Percentiles rank a stretch among this genome's conserved stretches.
Conservation (phyloP, 306 rosid species). For the Casuarina cunninghamiana region DNA sequence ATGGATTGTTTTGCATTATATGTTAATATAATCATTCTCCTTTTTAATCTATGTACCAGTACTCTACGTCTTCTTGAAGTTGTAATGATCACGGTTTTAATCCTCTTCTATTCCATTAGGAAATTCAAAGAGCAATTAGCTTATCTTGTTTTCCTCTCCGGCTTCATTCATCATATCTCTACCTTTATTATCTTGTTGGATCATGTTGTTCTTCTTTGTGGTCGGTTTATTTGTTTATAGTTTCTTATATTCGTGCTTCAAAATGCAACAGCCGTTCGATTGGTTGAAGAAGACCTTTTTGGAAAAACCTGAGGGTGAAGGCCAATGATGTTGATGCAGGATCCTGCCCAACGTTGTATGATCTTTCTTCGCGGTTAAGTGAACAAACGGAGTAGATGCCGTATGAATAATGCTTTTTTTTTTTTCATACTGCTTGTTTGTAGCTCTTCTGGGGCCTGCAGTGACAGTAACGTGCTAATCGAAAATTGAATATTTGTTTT, state of each 20-base stretch:
- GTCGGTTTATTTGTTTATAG: neutral
- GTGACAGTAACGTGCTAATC: neutral
- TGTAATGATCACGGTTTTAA: neutral
- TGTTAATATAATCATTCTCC: neutral
- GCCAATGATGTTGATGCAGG: conserved; percentile 14
- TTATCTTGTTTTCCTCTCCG: neutral
- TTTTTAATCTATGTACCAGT: neutral
- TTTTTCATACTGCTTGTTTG: neutral
- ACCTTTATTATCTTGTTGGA: neutral
- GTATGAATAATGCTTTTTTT: conserved; percentile 21
- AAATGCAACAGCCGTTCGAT: conserved; percentile 32
- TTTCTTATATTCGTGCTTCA: neutral
- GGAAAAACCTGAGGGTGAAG: conserved; percentile 28
- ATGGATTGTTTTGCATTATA: too few species aligned
- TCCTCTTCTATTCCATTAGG: neutral
- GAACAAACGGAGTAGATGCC: neutral
- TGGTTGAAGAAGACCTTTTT: conserved; percentile 39
- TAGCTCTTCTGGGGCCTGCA: neutral
- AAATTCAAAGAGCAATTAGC: neutral
- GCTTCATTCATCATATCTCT: neutral
- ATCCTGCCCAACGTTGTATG: neutral
- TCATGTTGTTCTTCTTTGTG: neutral
- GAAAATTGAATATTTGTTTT: neutral
- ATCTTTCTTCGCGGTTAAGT: conserved; percentile 1
- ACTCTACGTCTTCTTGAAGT: neutral